Evolutionary conservation across 495 filamentous ascomycete species (phyloP).

Genomic region (Haplographium delicatum): DNA sequence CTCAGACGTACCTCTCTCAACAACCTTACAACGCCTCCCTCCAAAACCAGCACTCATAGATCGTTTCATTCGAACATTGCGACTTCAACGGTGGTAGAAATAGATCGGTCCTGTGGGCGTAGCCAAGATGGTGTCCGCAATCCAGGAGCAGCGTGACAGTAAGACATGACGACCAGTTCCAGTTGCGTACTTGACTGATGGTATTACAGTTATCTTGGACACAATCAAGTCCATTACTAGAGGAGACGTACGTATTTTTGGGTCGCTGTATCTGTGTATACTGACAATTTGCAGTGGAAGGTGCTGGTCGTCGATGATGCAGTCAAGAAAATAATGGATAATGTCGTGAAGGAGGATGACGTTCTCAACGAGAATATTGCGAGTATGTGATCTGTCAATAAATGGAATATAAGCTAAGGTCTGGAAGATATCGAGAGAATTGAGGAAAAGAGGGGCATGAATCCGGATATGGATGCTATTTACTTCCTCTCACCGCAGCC

Average conservation of each 20-base stretch:
- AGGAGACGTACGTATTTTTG: constrained; percentile 47
- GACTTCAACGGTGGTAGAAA: background rate
- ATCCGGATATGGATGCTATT: constrained; percentile 85
- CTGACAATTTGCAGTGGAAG: constrained; percentile 69
- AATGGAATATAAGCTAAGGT: constrained; percentile 24
- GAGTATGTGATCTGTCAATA: constrained; percentile 50
- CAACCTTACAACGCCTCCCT: background rate
- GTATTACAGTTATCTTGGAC: constrained; percentile 44
- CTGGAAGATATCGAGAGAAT: constrained; percentile 81
- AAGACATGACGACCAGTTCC: constrained; percentile 13
- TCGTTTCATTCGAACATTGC: constrained; percentile 18
- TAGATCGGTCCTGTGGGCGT: background rate
- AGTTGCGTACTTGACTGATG: background rate
- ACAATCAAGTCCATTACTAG: constrained; percentile 49
- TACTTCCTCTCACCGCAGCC: constrained; percentile 82
- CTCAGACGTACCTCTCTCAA: background rate
- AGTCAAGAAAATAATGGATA: constrained; percentile 76
- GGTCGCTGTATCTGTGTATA: background rate
- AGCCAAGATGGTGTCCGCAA: constrained; percentile 28
- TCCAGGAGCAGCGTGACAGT: constrained; percentile 41
- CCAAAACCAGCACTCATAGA: constrained; percentile 23
- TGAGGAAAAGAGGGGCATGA: constrained; percentile 72
- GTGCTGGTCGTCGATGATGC: constrained; percentile 80
- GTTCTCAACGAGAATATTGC: constrained; percentile 93
- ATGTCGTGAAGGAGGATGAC: constrained; percentile 86